Conservation (phyloP, 2,329 filamentous ascomycete genomes). For the Lojkania enalia region DNA sequence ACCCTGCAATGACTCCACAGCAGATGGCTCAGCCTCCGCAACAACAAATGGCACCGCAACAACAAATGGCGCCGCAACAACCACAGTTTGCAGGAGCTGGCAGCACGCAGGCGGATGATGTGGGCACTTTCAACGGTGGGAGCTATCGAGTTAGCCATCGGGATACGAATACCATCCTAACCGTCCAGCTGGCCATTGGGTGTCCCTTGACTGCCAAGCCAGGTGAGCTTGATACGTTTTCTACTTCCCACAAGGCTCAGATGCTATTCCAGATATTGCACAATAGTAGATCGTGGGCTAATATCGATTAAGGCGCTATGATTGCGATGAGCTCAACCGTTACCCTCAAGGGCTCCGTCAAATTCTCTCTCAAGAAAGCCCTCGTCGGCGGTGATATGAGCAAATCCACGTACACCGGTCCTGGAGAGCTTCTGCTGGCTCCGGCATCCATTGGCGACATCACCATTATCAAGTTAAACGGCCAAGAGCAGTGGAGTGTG, state of each 20-base stretch:
- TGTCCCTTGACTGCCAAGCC: conserved; percentile 82
- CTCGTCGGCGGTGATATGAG: conserved; percentile 78
- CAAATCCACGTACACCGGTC: conserved; percentile 80
- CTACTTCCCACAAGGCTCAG: no score
- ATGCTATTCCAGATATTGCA: conserved; percentile 2
- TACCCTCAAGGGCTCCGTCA: conserved; percentile 78
- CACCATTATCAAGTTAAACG: conserved; percentile 73
- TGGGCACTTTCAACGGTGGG: conserved; percentile 96
- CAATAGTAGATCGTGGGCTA: conserved; percentile 4
- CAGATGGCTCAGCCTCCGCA: conserved; percentile 36
- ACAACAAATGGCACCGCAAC: conserved; percentile 31
- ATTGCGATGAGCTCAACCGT: conserved; percentile 92
- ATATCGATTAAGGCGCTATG: conserved; percentile 67
- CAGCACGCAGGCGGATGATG: conserved; percentile 71
- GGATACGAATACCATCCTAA: conserved; percentile 87
- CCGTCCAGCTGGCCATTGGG: conserved; percentile 84
- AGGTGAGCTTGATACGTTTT: conserved; percentile 56
- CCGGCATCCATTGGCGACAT: conserved; percentile 83
- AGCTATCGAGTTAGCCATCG: conserved; percentile 92
- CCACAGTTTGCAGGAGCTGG: conserved; percentile 66
- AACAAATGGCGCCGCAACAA: conserved; percentile 46
- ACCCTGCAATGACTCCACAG: conserved; percentile 39
- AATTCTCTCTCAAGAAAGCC: conserved; percentile 92
- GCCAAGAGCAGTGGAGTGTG: conserved; percentile 77
- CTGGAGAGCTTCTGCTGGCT: conserved; percentile 84